These are phyloP conservation scores for Exserohilum rostratum DNA, from an alignment of 2,329 filamentous ascomycete genomes.

Conservation along the genomic window DNA sequence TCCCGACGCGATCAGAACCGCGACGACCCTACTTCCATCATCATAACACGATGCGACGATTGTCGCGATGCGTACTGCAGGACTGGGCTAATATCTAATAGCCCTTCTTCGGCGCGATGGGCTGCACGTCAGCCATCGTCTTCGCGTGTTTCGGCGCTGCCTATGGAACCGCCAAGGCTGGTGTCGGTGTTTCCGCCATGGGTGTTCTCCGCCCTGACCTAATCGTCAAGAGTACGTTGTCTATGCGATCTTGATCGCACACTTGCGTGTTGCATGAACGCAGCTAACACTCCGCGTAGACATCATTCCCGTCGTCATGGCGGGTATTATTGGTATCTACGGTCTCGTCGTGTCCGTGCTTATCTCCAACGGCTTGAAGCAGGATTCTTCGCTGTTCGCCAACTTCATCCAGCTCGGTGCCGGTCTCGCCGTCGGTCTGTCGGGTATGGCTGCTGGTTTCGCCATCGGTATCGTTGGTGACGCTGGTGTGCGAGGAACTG, in stretches of 20 bases:
- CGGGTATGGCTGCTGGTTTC: conserved; percentile 92
- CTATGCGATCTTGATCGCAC: neutral
- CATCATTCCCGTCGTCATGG: conserved; percentile 99
- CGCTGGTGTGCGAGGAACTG: conserved; percentile 84
- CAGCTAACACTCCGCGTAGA: conserved; percentile 61
- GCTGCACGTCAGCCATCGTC: conserved; percentile 92
- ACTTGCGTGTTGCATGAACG: neutral
- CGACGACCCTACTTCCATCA: conserved; percentile 16
- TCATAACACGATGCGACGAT: conserved; percentile 17
- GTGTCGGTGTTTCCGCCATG: conserved; percentile 98
- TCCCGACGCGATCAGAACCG: conserved; percentile 29
- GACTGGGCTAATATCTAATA: conserved; percentile 46
- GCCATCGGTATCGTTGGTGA: conserved; percentile 69
- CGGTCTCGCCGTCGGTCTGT: conserved; percentile 70
- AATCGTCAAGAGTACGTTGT: conserved; percentile 94
- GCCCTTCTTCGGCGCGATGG: conserved; percentile 97
- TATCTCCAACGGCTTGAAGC: conserved; percentile 60
- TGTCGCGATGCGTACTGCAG: conserved; percentile 2
- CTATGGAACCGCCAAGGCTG: conserved; percentile 98
- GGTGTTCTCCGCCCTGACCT: conserved; percentile 96
- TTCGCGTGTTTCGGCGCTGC: conserved; percentile 97
- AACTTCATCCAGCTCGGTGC: conserved; percentile 61
- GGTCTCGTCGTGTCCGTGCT: conserved; percentile 61
- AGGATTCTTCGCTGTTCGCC: conserved; percentile 56
- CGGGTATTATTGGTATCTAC: conserved; percentile 99